These are phyloP conservation scores for Phytophthora boehmeriae DNA, from an alignment of 352 stramenopile genomes.

Conservation along the genomic window DNA sequence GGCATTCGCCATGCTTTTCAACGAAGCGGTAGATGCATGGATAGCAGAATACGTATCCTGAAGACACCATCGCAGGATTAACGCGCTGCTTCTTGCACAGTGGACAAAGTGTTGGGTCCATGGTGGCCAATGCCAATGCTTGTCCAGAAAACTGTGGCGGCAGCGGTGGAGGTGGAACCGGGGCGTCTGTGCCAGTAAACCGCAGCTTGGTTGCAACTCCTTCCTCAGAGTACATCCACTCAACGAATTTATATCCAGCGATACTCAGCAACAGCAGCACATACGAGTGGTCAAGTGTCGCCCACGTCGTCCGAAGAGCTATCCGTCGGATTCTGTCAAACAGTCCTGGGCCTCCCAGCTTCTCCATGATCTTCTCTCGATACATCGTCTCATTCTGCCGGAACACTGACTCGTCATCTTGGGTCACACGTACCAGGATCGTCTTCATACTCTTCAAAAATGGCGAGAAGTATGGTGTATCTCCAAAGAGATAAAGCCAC, in stretches of 20 bases:
- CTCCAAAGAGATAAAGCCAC: constrained; percentile 87
- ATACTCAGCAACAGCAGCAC: constrained; percentile 78
- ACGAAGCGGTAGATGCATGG: constrained; percentile 80
- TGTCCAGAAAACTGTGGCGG: constrained; percentile 69
- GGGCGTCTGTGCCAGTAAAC: constrained; percentile 56
- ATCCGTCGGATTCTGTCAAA: constrained; percentile 48
- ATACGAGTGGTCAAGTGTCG: constrained; percentile 81
- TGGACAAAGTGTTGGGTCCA: constrained; percentile 60
- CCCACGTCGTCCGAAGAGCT: constrained; percentile 62
- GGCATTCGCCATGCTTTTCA: constrained; percentile 70
- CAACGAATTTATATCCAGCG: constrained; percentile 84
- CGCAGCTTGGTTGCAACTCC: constrained; percentile 63
- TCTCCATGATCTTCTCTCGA: constrained; percentile 52
- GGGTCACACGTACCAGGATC: constrained; percentile 71
- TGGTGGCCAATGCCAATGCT: constrained; percentile 47
- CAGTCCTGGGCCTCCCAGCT: constrained; percentile 49
- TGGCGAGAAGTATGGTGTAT: constrained; percentile 84
- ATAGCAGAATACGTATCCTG: constrained; percentile 88
- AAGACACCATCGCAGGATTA: constrained; percentile 75
- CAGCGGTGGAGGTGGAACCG: constrained; percentile 74
- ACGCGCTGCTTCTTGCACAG: constrained; percentile 76
- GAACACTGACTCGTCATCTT: constrained; percentile 67
- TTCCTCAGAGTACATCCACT: constrained; percentile 91
- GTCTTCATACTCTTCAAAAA: constrained; percentile 78
- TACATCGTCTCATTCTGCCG: constrained; percentile 63